Percentiles rank a stretch among this genome's conserved stretches.
phyloP scores from a whole-genome alignment of 257 asterid genomes.

The Penstemon davidsonii region DNA sequence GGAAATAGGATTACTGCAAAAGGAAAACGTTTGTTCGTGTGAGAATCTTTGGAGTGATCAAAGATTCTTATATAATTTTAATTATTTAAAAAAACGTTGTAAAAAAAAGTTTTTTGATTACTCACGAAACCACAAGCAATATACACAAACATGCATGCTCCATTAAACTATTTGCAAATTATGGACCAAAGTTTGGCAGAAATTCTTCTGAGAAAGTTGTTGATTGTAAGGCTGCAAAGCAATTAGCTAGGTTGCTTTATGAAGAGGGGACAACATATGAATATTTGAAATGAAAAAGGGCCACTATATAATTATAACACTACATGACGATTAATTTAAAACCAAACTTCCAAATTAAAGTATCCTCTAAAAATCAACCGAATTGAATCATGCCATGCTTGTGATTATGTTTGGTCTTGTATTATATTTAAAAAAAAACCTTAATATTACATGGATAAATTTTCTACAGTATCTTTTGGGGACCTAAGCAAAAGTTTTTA shows the following conservation, averaged over 20 bases:
- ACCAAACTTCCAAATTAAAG: slow-evolving; percentile 22
- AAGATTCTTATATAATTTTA: background rate
- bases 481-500: too few relatives aligned
- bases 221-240: slow-evolving; percentile 47
- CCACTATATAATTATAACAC: slow-evolving; percentile 42
- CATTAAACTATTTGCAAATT: background rate
- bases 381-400: slow-evolving; percentile 34
- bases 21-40: background rate
- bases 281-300: slow-evolving; percentile 30
- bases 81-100: background rate
- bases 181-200: slow-evolving; percentile 10
- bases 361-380: slow-evolving; percentile 11
- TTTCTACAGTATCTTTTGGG: too few relatives aligned
- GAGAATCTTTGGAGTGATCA: background rate
- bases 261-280: slow-evolving; percentile 50
- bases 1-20: background rate
- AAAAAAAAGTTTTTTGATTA: background rate
- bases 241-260: slow-evolving; percentile 29
- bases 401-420: slow-evolving; percentile 19
- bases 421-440: too few relatives aligned
- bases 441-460: too few relatives aligned
- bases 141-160: background rate
- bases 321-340: slow-evolving; percentile 36
- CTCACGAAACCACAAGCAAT: background rate
- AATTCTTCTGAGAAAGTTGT: slow-evolving; percentile 29